A percentile compares a stretch with the other conserved stretches of the same genome.
Conservation (phyloP, 805 yeast species). For the Kazachstania bromeliacearum region DNA sequence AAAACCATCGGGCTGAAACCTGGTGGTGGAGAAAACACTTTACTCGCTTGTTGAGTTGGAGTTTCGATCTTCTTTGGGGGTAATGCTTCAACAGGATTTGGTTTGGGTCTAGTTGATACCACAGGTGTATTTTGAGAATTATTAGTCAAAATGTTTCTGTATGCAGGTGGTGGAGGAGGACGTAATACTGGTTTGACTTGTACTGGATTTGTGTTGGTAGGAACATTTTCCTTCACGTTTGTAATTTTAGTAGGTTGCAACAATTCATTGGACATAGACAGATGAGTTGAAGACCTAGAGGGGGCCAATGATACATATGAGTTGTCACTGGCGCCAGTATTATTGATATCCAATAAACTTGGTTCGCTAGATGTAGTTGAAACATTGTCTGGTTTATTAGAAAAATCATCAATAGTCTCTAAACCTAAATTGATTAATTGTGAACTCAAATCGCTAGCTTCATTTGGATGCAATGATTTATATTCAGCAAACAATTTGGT, state of each 20-base stretch:
- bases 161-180: constrained; percentile 17
- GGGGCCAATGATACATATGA: not conserved
- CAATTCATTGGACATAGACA: not conserved
- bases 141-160: not conserved
- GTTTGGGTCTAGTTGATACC: constrained; percentile 2
- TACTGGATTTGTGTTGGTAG: not conserved
- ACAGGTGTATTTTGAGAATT: not conserved
- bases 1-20: constrained; percentile 29
- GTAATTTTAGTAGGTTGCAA: constrained; percentile 7
- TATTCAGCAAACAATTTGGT: constrained; percentile 52
- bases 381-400: not conserved
- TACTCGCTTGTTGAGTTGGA: constrained; percentile 27
- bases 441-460: constrained; percentile 12
- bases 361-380: constrained; percentile 3
- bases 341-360: constrained; percentile 10
- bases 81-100: constrained; percentile 18
- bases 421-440: constrained; percentile 14
- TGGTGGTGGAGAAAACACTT: constrained; percentile 28
- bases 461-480: constrained; percentile 32
- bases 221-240: not conserved
- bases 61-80: not conserved
- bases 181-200: constrained; percentile 8
- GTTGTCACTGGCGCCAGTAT: not conserved
- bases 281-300: constrained; percentile 4
- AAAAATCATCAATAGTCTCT: too few species aligned